Conservation (phyloP, 2,329 filamentous ascomycete species). For the Fusarium tjaetaba region DNA sequence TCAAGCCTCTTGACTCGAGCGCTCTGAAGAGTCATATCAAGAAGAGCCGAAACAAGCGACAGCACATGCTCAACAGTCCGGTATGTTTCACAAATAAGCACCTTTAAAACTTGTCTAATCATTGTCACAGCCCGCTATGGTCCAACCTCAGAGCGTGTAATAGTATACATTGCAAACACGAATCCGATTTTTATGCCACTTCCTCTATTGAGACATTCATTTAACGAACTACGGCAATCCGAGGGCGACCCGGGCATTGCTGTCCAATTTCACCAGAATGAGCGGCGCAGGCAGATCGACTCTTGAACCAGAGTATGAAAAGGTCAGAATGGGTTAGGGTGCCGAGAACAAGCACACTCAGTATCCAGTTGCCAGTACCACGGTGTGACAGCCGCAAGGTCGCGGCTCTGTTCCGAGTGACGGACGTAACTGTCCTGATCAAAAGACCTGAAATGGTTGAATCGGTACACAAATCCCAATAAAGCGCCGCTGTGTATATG, state of each 20-base stretch:
- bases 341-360: slow-evolving; percentile 30
- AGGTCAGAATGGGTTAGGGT: slow-evolving; percentile 27
- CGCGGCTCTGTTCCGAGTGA: slow-evolving; percentile 37
- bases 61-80: slow-evolving; percentile 95
- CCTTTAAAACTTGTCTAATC: slow-evolving; percentile 5
- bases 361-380: slow-evolving; percentile 38
- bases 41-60: slow-evolving; percentile 93
- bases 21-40: slow-evolving; percentile 99
- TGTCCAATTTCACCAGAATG: slow-evolving; percentile 26
- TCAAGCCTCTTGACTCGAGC: slow-evolving; percentile 95
- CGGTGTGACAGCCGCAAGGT: slow-evolving; percentile 47
- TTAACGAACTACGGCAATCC: slow-evolving; percentile 33
- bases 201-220: slow-evolving; percentile 36
- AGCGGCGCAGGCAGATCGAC: slow-evolving; percentile 32
- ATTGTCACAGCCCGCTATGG: slow-evolving; percentile 59
- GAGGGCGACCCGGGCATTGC: slow-evolving; percentile 39
- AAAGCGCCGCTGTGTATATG: slow-evolving; percentile 28
- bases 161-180: slow-evolving; percentile 32
- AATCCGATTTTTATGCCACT: slow-evolving; percentile 32
- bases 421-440: slow-evolving; percentile 43
- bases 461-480: slow-evolving; percentile 32
- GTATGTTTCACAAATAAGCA: slow-evolving; percentile 64
- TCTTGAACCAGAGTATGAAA: slow-evolving; percentile 26
- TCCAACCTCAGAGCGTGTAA: slow-evolving; percentile 67
- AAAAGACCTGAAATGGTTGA: slow-evolving; percentile 44